Evolutionary conservation across 768 basidiomycete genomes (phyloP).

Genomic region (Tricholoma saponaceum): DNA sequence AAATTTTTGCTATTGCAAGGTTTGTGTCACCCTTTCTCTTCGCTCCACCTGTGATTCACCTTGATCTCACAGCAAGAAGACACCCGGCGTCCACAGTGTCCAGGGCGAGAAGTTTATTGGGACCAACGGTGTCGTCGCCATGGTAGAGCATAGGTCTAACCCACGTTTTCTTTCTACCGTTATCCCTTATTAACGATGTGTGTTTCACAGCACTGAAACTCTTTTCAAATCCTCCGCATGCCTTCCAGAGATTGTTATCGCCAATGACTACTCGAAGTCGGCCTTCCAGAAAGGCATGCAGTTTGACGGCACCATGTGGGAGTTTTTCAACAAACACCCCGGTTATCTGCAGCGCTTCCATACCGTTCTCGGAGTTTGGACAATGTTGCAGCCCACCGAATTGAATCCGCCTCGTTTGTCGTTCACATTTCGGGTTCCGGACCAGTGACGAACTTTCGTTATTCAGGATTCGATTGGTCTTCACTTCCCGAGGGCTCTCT

Average conservation of each 20-base stretch:
- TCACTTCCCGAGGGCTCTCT: conserved; percentile 8
- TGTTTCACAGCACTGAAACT: neutral
- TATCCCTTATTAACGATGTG: neutral
- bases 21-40: conserved; percentile 3
- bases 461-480: conserved; percentile 17
- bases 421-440: neutral
- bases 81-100: neutral
- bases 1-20: conserved; percentile 14
- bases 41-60: neutral
- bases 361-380: neutral
- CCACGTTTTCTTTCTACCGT: neutral
- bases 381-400: conserved; percentile 8
- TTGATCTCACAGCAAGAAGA: neutral
- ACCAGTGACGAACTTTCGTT: neutral
- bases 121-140: neutral
- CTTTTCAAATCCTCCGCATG: neutral
- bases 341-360: neutral
- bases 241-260: neutral
- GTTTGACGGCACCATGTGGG: neutral
- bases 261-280: neutral
- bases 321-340: neutral
- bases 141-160: neutral
- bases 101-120: neutral
- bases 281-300: neutral
- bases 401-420: neutral